Evolutionary conservation across 352 stramenopile species (phyloP), one percentile per base, ranked within the genome.

Genomic region (Phytophthora pluvialis): DNA sequence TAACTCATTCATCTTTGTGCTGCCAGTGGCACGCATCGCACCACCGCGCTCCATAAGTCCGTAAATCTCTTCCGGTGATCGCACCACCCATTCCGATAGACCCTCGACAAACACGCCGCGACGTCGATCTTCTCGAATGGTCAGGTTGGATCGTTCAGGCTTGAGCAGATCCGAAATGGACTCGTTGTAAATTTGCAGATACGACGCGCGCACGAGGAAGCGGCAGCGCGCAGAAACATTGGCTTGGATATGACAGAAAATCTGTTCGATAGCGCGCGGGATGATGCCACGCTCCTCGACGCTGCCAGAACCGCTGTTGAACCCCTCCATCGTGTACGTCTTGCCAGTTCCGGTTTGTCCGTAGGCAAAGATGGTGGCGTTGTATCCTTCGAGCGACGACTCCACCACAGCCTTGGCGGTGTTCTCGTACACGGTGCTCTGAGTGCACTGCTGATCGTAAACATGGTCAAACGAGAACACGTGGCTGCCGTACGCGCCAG

Each of bases 241-340:
- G 3, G 73, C 77, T 65, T 97, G 86, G 49, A 98, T 98, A 46
- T 98, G 90, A 38, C 76, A 73, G 59, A 98, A 98, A 39, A 98
- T 95, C 73, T 99, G 95, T 62, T 99, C 96, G 33, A 99, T 98
- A 8, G 96, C 94, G 11, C 97, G 91, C 4, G 97, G 97, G 71
- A 99, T 99, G 73, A 99, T 99, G 25, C 97, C 98, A 15, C 96
- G 84, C 81, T 92, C 80, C 83, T 99, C 72, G 62, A 93, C 74
- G 18, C 92, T 78, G 64, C 89, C 74, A 16, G 97, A 85, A 70
- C 97, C 70, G 54, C 73, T 88, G 70, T 93, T 93, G 70, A 94
- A 94, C 2, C 98, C 98, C 66, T 99, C 96, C 97, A 99, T 99
- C 1, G 98, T 98, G 76, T 97, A 96, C 32, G 94, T 98, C 66